Base-by-base conservation (phyloP, 2,329 filamentous ascomycete species). In the Trichoderma sp. region DNA sequence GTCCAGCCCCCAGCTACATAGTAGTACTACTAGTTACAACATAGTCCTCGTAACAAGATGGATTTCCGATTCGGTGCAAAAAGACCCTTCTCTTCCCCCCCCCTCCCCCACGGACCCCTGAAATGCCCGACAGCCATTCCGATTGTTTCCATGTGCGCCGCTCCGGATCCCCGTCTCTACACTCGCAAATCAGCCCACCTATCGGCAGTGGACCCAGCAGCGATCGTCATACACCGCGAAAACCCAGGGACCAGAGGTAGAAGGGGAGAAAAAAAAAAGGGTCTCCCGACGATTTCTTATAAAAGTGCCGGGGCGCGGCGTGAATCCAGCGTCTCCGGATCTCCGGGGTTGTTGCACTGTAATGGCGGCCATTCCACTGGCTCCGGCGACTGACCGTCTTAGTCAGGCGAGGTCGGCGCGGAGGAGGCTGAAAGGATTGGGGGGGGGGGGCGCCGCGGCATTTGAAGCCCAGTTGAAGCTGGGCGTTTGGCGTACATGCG, bases 281-380 rank as follows among this genome's bases (percentile, higher is more conserved):
- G n/a, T 37, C 35, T 19, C 50, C 53, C 52, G 63, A 65, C 37
- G 19, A 35, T 52, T 53, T 37, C 10, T 27, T 34, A 39, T 27
- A 22, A 35, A 32, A 22, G 15, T 25, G 17, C 35, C 35, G 27
- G 25, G 60, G 50, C 52, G 10, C 54, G 19, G 29, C 37, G 34
- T 48, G 64, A 58, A 66, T 50, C 39, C 39, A 58, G 54, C 53
- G 64, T 66, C 64, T 66, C 64, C 64, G 64, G 64, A 50, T 66
- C 64, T 66, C 64, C 64, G 64, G 63, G 34, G 35, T 19, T 2
- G 19, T 48, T 53, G n/a, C n/a, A n/a, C n/a, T n/a, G n/a, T n/a
- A 39, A 37, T 22, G 60, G 60, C 29, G 2, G 34, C 17, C 8
- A 32, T 54, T 1, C n/a, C 2, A 54, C 19, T 45, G 39, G 39